These are phyloP conservation scores for Aspergillus heteromorphus DNA, from an alignment of 495 filamentous ascomycete genomes.

Conservation along the genomic window DNA sequence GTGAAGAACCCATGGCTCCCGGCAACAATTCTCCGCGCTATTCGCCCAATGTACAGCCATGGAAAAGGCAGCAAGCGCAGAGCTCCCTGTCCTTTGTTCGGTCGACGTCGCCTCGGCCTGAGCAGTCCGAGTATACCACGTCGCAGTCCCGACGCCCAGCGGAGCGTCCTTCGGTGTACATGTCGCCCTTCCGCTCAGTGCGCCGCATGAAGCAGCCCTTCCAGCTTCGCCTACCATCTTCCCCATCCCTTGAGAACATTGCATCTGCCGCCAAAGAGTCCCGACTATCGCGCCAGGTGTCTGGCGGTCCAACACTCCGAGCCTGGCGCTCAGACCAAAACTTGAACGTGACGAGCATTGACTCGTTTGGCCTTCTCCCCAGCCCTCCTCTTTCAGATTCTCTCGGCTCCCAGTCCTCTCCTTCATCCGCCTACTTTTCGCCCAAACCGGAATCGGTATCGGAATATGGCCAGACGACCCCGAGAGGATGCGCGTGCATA, in stretches of 20 bases:
- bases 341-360: conserved; percentile 26
- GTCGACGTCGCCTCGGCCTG: conserved; percentile 17
- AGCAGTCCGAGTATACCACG: conserved; percentile 26
- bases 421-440: conserved; percentile 33
- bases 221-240: conserved; percentile 34
- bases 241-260: conserved; percentile 28
- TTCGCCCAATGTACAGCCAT: conserved; percentile 20
- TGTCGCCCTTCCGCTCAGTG: conserved; percentile 44
- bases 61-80: conserved; percentile 21
- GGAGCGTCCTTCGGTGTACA: conserved; percentile 23
- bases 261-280: conserved; percentile 14
- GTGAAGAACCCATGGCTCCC: conserved; percentile 6
- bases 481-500: conserved; percentile 2
- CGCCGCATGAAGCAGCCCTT: conserved; percentile 44
- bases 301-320: conserved; percentile 26
- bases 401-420: conserved; percentile 22
- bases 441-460: conserved; percentile 12
- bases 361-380: conserved; percentile 37
- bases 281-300: conserved; percentile 12
- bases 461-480: conserved; percentile 7
- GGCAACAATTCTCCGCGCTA: conserved; percentile 16
- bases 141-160: conserved; percentile 22
- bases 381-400: conserved; percentile 41
- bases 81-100: conserved; percentile 25
- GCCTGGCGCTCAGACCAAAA: conserved; percentile 43